These are phyloP conservation scores for Neonectria punicea DNA, from an alignment of 2,329 filamentous ascomycete species.

Conservation along the genomic window DNA sequence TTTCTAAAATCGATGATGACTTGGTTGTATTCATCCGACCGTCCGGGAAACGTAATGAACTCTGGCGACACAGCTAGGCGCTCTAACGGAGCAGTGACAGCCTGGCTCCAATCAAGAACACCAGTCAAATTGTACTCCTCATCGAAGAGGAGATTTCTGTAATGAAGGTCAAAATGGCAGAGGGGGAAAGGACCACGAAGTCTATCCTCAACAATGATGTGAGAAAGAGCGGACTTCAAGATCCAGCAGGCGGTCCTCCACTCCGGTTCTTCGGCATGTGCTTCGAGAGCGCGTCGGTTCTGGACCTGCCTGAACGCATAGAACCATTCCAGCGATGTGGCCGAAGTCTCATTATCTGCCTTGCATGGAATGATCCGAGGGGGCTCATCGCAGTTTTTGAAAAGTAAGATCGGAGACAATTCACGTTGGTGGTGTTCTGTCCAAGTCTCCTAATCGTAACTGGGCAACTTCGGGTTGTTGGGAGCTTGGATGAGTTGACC, in stretches of 20 bases:
- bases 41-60: too few species aligned
- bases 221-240: constrained; percentile 42
- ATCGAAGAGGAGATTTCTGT: constrained; percentile 55
- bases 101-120: constrained; percentile 49
- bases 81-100: background rate
- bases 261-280: constrained; percentile 40
- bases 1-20: too few species aligned
- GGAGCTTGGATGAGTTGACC: too few species aligned
- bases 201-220: constrained; percentile 44
- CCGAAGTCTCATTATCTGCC: constrained; percentile 13
- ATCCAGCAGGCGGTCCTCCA: constrained; percentile 48
- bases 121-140: constrained; percentile 52
- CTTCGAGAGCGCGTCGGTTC: constrained; percentile 34
- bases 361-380: constrained; percentile 33
- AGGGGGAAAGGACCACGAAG: constrained; percentile 50
- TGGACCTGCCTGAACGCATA: constrained; percentile 39
- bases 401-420: background rate
- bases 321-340: constrained; percentile 45
- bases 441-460: too few species aligned
- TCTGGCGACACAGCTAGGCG: too few species aligned
- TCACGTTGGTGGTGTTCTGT: background rate
- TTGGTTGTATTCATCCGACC: too few species aligned
- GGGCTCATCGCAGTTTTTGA: constrained; percentile 31
- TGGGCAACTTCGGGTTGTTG: too few species aligned
- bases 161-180: constrained; percentile 49